Conservation (phyloP, 805 yeast species). For the Candida boidinii region DNA sequence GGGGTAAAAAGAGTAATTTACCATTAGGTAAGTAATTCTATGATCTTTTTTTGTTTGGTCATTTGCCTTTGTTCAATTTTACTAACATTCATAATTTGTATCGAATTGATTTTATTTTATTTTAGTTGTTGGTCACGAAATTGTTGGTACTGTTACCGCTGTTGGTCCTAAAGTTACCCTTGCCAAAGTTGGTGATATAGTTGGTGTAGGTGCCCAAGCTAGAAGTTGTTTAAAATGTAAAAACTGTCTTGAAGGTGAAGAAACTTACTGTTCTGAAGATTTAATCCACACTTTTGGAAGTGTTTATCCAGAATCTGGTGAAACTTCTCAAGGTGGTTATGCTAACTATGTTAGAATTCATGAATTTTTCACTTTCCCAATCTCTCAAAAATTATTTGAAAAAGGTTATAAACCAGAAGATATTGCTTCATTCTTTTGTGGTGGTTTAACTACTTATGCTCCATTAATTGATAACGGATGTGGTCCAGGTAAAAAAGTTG, state of each 20-base stretch:
- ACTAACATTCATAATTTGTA: no score
- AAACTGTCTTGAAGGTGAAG: slow-evolving; percentile 47
- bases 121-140: slow-evolving; percentile 52
- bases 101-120: slow-evolving; percentile 16
- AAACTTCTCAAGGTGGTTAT: slow-evolving; percentile 54
- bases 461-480: slow-evolving; percentile 47
- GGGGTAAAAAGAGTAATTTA: slow-evolving; percentile 10
- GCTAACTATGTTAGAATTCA: slow-evolving; percentile 58
- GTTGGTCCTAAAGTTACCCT: slow-evolving; percentile 49
- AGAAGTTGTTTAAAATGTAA: slow-evolving; percentile 54
- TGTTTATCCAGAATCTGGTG: slow-evolving; percentile 16
- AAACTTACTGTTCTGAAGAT: slow-evolving; percentile 28
- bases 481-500: slow-evolving; percentile 32
- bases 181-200: slow-evolving; percentile 61
- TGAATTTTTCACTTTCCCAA: slow-evolving; percentile 54
- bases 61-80: no score
- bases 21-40: not conserved
- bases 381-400: slow-evolving; percentile 49
- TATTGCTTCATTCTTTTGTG: slow-evolving; percentile 72
- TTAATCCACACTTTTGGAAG: slow-evolving; percentile 28
- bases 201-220: slow-evolving; percentile 72
- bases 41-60: no score
- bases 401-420: slow-evolving; percentile 39
- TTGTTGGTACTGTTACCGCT: slow-evolving; percentile 48
- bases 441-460: slow-evolving; percentile 65